Evolutionary conservation across 2,329 filamentous ascomycete species (phyloP), one percentile per base, ranked within the genome.

Genomic region (Aschersonia sp.): DNA sequence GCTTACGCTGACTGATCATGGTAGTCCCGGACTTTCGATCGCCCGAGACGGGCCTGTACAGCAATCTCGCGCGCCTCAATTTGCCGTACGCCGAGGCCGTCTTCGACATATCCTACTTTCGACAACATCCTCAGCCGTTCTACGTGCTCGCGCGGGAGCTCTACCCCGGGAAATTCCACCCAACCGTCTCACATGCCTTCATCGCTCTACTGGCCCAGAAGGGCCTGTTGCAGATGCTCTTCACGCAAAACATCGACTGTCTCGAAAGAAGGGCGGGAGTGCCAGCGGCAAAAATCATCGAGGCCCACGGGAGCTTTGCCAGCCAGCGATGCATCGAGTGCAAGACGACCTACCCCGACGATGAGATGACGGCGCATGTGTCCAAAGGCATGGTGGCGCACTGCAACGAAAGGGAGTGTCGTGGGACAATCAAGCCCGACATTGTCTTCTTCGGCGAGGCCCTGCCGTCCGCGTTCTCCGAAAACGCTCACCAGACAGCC

Each of bases 201-300:
- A 82, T 98, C 57, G 75, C 80, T 10, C 71, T 98, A 30, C 78
- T 97, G 12, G 77, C 89, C 49, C 71, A 81, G 51, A 95, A 94
- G 66, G 80, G 78, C 4, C 70, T 91, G 41, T 70, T 98, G 30
- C 70, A 84, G 54, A 92, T 89, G 71, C 77, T 92, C 47, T 98
- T 97, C 64, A 96, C 92, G 0, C 92, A 98, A 61, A 98, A 98
- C 60, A 97, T 98, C 55, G 92, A 98, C 67, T 95, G 89, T 58
- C 74, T 98, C 9, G 92, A 98, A 66, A 79, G 89, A 29, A 75
- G 78, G 55, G 92, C 91, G 9, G 92, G 92, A 30, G 81, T 98
- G 1, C 85, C 89, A 0, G 74, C 70, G 0, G 80, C 91, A 2
- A 81, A 77, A 63, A 89, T 98, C 45, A 74, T 98, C 32, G 91